Evolutionary conservation across 768 basidiomycete species (phyloP).

Genomic region (Suillus luteus): DNA sequence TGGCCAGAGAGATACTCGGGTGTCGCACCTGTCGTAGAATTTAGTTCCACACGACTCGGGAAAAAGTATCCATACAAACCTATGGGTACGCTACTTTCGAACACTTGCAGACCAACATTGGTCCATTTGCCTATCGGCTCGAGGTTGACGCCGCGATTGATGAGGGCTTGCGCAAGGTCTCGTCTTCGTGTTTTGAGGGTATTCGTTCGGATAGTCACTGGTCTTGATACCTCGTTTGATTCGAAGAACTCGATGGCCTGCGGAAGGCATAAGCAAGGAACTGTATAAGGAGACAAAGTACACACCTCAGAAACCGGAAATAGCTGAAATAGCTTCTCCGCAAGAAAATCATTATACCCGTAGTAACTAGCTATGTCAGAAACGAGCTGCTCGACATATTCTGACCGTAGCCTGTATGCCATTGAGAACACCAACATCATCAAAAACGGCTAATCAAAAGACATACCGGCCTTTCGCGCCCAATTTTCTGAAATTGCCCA

Average conservation of each 20-base stretch:
- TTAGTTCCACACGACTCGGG: constrained; percentile 8
- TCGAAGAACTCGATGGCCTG: constrained; percentile 99
- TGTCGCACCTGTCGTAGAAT: constrained; percentile 66
- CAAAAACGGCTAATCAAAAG: constrained; percentile 14
- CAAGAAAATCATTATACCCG: constrained; percentile 94
- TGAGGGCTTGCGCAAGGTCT: constrained; percentile 90
- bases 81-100: constrained; percentile 94
- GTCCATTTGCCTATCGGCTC: constrained; percentile 99
- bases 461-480: constrained; percentile 70
- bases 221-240: constrained; percentile 92
- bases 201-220: constrained; percentile 97
- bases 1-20: constrained; percentile 99
- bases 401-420: constrained; percentile 71
- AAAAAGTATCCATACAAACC: constrained; percentile 44
- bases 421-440: constrained; percentile 12
- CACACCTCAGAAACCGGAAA: constrained; percentile 90
- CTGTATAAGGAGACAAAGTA: constrained; percentile 12
- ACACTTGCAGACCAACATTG: constrained; percentile 98
- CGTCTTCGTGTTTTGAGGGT: constrained; percentile 91
- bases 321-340: constrained; percentile 91
- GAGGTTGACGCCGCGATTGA: constrained; percentile 95
- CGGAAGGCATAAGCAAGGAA: constrained; percentile 13
- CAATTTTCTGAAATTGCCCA: constrained; percentile 70
- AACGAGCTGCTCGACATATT: constrained; percentile 86
- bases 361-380: constrained; percentile 94